phyloP scores from a whole-genome alignment of 192 early-diverging fungal genomes.

The Coemansia umbellata region DNA sequence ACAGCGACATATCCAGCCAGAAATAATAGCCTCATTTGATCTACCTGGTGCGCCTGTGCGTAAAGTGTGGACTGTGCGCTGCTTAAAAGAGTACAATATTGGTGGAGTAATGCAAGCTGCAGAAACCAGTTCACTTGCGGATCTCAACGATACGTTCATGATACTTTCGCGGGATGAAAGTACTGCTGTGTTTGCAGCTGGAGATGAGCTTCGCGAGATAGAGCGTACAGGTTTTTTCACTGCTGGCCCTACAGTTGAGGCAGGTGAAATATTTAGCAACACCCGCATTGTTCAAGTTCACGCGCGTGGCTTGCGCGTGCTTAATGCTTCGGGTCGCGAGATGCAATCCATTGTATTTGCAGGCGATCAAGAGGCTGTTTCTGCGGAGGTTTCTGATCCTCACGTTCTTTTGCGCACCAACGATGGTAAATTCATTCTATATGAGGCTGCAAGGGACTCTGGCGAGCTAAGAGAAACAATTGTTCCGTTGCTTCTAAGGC shows the following conservation, averaged over 20 bases:
- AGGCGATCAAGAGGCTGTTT: slow-evolving; percentile 53
- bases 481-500: slow-evolving; percentile 6
- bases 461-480: slow-evolving; percentile 13
- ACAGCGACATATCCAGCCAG: slow-evolving; percentile 59
- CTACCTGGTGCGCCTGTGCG: slow-evolving; percentile 45
- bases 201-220: slow-evolving; percentile 80
- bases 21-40: slow-evolving; percentile 56
- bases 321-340: slow-evolving; percentile 55
- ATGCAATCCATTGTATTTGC: slow-evolving; percentile 22
- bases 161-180: slow-evolving; percentile 31
- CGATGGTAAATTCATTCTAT: slow-evolving; percentile 58
- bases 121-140: slow-evolving; percentile 23
- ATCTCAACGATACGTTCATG: slow-evolving; percentile 36
- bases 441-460: slow-evolving; percentile 56
- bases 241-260: slow-evolving; percentile 71
- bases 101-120: slow-evolving; percentile 42
- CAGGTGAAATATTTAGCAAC: slow-evolving; percentile 65
- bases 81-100: slow-evolving; percentile 39
- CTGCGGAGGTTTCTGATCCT: slow-evolving; percentile 73
- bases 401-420: slow-evolving; percentile 72
- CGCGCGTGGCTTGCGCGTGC: slow-evolving; percentile 63
- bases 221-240: slow-evolving; percentile 67
- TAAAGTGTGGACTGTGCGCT: slow-evolving; percentile 39
- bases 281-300: slow-evolving; percentile 82
- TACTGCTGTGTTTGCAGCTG: slow-evolving; percentile 65